phyloP scores from a whole-genome alignment of 768 basidiomycete genomes.

The Cyclocybe cylindracea region DNA sequence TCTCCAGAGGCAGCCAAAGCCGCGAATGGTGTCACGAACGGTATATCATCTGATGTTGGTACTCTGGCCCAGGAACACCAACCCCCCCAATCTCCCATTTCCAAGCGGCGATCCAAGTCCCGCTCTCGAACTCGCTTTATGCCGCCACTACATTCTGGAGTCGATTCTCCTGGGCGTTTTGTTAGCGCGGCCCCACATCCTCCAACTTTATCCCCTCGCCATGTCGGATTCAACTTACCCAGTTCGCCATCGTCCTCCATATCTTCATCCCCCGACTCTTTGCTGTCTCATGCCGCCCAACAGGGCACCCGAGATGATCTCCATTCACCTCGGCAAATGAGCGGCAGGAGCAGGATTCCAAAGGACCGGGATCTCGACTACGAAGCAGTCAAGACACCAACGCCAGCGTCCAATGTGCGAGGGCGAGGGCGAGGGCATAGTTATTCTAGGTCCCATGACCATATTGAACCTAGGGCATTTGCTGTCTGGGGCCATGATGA shows the following conservation, averaged over 20 bases:
- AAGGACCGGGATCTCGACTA: constrained; percentile 57
- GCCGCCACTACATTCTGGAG: constrained; percentile 50
- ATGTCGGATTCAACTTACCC: constrained; percentile 49
- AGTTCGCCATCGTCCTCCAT: constrained; percentile 29
- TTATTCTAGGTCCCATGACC: constrained; percentile 40
- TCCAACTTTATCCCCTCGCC: constrained; percentile 44
- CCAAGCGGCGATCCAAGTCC: constrained; percentile 35
- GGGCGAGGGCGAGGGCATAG: constrained; percentile 33
- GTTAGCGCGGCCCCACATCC: constrained; percentile 52
- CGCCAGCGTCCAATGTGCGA: constrained; percentile 39
- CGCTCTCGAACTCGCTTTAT: constrained; percentile 43
- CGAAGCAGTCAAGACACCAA: constrained; percentile 63
- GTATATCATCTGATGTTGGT: neutral
- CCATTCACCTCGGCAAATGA: constrained; percentile 28
- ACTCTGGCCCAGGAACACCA: constrained; percentile 1
- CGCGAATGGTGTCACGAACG: neutral
- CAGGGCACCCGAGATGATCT: constrained; percentile 35
- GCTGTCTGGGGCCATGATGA: constrained; percentile 90
- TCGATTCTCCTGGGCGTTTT: constrained; percentile 65
- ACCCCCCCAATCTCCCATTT: constrained; percentile 8
- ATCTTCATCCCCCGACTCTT: constrained; percentile 40
- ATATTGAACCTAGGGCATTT: constrained; percentile 57
- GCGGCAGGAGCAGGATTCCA: constrained; percentile 59
- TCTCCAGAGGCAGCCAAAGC: constrained; percentile 51
- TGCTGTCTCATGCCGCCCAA: constrained; percentile 26